Evolutionary conservation across 192 early-diverging fungal genomes (phyloP).

Genomic region (Coemansia sp.): DNA sequence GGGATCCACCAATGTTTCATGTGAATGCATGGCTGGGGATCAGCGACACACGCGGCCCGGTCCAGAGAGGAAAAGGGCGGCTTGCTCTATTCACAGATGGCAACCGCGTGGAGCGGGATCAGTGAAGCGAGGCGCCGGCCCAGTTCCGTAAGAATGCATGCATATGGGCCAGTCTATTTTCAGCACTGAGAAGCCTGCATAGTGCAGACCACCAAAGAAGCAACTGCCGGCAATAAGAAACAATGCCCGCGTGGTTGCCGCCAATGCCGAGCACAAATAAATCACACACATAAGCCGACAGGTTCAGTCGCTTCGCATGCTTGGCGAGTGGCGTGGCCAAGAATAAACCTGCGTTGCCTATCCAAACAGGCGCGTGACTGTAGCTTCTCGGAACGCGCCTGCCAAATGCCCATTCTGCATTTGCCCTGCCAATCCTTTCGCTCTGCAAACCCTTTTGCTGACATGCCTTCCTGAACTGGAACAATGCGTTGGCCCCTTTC

Average conservation of each 20-base stretch:
- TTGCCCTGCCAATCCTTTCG: constrained; percentile 18
- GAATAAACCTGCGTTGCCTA: constrained; percentile 8
- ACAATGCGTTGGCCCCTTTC: constrained; percentile 15
- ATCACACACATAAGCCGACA: background rate
- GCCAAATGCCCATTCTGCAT: background rate
- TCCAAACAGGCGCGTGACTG: constrained; percentile 24
- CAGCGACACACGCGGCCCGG: constrained; percentile 12
- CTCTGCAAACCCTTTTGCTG: constrained; percentile 7
- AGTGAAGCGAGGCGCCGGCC: constrained; percentile 7
- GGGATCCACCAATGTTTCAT: background rate
- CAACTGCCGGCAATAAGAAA: background rate
- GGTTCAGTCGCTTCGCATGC: background rate
- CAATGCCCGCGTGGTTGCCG: constrained; percentile 9
- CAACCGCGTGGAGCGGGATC: constrained; percentile 7
- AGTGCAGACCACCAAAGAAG: background rate
- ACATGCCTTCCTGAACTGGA: constrained; percentile 8
- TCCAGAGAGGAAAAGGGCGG: background rate
- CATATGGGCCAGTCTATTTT: constrained; percentile 12
- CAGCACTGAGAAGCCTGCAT: constrained; percentile 9
- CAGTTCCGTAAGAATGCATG: no score
- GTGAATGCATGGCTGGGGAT: constrained; percentile 16
- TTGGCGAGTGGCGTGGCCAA: constrained; percentile 17
- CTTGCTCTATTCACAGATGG: constrained; percentile 13
- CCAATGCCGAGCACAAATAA: background rate
- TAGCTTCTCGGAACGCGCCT: constrained; percentile 46